Evolutionary conservation across 2,329 filamentous ascomycete genomes (phyloP).

Genomic region (Aspergillus floridensis): DNA sequence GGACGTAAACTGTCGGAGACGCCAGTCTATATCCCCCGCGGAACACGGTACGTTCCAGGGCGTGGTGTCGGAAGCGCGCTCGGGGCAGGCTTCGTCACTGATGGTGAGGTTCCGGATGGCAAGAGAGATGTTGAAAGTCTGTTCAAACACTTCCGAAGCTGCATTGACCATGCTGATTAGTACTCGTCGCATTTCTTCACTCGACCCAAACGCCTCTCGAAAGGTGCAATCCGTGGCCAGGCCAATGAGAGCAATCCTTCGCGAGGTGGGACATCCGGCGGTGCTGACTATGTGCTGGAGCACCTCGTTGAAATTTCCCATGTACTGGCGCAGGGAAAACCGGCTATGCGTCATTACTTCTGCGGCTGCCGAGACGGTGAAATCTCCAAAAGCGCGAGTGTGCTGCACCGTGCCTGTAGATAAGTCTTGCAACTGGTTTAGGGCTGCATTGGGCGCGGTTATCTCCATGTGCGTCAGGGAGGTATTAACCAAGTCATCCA

Average conservation of each 20-base stretch:
- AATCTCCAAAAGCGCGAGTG: too few species aligned
- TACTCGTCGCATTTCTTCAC: slow-evolving; percentile 42
- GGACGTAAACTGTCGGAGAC: slow-evolving; percentile 68
- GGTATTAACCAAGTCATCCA: too few species aligned
- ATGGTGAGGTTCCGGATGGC: slow-evolving; percentile 81
- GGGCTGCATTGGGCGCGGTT: too few species aligned
- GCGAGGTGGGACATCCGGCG: slow-evolving; percentile 74
- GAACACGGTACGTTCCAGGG: slow-evolving; percentile 24
- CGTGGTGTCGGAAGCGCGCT: slow-evolving; percentile 55
- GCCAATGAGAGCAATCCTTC: slow-evolving; percentile 82
- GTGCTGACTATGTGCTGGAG: slow-evolving; percentile 71
- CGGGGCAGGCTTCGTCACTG: slow-evolving; percentile 68
- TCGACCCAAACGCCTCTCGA: slow-evolving; percentile 65
- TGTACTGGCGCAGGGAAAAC: background rate
- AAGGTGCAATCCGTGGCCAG: slow-evolving; percentile 91
- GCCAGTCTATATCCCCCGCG: slow-evolving; percentile 17
- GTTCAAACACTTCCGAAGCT: slow-evolving; percentile 82
- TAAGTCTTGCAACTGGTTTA: too few species aligned
- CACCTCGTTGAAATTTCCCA: slow-evolving; percentile 40
- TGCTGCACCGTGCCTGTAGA: too few species aligned
- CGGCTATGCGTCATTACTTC: background rate
- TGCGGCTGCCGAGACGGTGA: background rate
- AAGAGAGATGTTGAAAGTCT: slow-evolving; percentile 86
- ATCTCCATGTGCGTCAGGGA: too few species aligned
- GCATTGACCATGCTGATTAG: slow-evolving; percentile 65